Evolutionary conservation across 805 yeast species (phyloP).

Genomic region (Candida orba): DNA sequence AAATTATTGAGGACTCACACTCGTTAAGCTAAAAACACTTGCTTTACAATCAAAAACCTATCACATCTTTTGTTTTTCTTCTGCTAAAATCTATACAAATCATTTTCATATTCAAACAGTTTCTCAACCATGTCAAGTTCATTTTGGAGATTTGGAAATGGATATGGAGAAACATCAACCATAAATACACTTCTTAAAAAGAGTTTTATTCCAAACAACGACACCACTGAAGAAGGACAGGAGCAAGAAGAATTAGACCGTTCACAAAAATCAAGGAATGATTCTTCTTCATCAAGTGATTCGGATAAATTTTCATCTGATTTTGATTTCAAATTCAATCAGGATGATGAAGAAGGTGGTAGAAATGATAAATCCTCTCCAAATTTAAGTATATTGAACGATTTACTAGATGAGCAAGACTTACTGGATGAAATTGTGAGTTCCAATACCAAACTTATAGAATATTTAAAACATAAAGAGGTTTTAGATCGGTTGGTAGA

Average conservation of each 20-base stretch:
- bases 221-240: slow-evolving; percentile 8
- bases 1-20: too few relatives aligned
- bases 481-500: slow-evolving; percentile 62
- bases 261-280: slow-evolving; percentile 11
- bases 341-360: slow-evolving; percentile 24
- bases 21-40: too few relatives aligned
- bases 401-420: slow-evolving; percentile 68
- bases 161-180: slow-evolving; percentile 47
- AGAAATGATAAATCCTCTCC: slow-evolving; percentile 29
- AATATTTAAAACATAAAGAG: slow-evolving; percentile 73
- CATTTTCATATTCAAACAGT: too few relatives aligned
- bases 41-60: too few relatives aligned
- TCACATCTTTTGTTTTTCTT: too few relatives aligned
- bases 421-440: slow-evolving; percentile 65
- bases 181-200: slow-evolving; percentile 40
- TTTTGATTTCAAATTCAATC: slow-evolving; percentile 5
- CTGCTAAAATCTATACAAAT: not conserved
- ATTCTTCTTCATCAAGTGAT: slow-evolving; percentile 15
- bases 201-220: slow-evolving; percentile 36
- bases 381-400: slow-evolving; percentile 39
- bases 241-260: slow-evolving; percentile 15
- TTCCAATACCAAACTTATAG: slow-evolving; percentile 68
- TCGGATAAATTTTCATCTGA: slow-evolving; percentile 9
- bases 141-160: slow-evolving; percentile 58
- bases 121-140: slow-evolving; percentile 32